Base-by-base conservation (phyloP, 768 basidiomycete species). In the Mycena metata region DNA sequence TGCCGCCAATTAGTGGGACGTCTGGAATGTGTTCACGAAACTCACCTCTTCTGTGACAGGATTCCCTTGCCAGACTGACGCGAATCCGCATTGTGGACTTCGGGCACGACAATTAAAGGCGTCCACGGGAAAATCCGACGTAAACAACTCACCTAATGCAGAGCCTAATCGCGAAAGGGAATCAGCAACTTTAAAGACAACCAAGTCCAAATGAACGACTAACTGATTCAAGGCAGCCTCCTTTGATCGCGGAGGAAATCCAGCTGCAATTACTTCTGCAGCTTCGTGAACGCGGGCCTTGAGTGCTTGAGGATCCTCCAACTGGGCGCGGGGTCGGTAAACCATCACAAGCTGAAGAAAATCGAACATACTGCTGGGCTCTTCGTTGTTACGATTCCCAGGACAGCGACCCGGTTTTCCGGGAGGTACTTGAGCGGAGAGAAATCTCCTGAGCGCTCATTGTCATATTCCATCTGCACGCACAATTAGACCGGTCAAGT, bases 1-100 rank as follows among this genome's bases (percentile, higher is more conserved):
- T 89, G 72, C 26, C 54, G 26, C 26, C n/a, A 54, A 15, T 33
- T 57, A 56, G 60, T 26, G 56, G 54, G 41, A 58, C 30, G 13
- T 61, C 35, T 24, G 36, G 69, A 66, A 60, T 1, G n/a, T 42
- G 12, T 41, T n/a, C 24, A 50, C 55, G 26, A 52, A 52, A 65
- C 75, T 66, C 70, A 83, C 85, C 76, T 84, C 80, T 76, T 86
- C 84, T 19, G 82, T 84, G 33, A 90, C 70, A 7, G 84, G 83
- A 75, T 89, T 89, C 0, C 88, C 88, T 72, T 89, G 84, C 80
- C 86, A 86, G 23, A 86, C 84, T 0, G 84, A 85, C 11, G 88
- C 88, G 72, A 89, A 90, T 6, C 89, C 89, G 70, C 89, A 90
- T 72, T 90, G 89, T n/a, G 88, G 83, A 61, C 86, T 87, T 52